Conservation (phyloP, 2,329 filamentous ascomycete species). For the Diaporthe caulivora region DNA sequence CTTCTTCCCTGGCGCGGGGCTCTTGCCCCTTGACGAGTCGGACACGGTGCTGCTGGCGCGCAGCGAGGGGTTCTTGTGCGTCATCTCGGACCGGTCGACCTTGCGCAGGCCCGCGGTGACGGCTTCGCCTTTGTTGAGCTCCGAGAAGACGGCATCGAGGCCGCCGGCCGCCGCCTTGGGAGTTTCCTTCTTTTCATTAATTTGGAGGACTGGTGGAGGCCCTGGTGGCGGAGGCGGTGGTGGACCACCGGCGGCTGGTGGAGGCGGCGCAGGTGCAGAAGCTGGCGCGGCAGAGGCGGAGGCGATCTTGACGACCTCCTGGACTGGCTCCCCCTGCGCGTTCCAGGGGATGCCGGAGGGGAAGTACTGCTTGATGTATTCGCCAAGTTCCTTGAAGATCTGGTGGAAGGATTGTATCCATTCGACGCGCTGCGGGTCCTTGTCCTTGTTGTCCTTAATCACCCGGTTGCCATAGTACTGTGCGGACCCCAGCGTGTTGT, state of each 20-base stretch:
- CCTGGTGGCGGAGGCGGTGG: conserved; percentile 79
- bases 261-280: conserved; percentile 63
- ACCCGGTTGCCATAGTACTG: conserved; percentile 97
- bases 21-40: conserved; percentile 77
- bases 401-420: conserved; percentile 95
- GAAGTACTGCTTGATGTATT: conserved; percentile 89
- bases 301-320: conserved; percentile 70
- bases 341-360: conserved; percentile 89
- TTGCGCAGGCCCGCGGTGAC: conserved; percentile 92
- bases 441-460: conserved; percentile 88
- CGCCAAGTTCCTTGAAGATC: conserved; percentile 85
- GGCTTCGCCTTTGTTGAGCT: conserved; percentile 89
- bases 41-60: conserved; percentile 80
- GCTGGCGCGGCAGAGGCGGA: conserved; percentile 67
- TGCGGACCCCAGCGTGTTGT: conserved; percentile 84
- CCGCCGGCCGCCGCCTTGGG: conserved; percentile 65
- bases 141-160: conserved; percentile 89
- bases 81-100: conserved; percentile 96
- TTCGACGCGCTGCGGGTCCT: conserved; percentile 82
- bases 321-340: conserved; percentile 77
- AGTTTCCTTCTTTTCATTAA: conserved; percentile 62
- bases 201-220: conserved; percentile 75
- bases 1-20: conserved; percentile 88
- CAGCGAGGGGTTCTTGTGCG: conserved; percentile 95
- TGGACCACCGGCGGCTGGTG: conserved; percentile 53